Conservation (phyloP, 192 early-diverging fungal genomes). For the Backusella luteola region DNA sequence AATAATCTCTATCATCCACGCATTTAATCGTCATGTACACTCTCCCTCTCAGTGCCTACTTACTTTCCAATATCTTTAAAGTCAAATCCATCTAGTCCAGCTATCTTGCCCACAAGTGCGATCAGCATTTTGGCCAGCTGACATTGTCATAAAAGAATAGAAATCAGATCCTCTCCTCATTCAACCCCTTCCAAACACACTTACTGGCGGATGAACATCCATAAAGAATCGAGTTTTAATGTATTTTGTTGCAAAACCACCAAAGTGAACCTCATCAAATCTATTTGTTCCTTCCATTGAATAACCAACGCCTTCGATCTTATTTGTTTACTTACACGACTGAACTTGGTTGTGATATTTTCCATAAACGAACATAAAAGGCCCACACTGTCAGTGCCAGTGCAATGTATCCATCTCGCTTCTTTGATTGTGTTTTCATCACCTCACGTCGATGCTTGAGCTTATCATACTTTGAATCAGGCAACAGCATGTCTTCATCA, state of each 20-base stretch:
- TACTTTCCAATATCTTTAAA: constrained; percentile 89
- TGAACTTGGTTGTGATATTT: constrained; percentile 37
- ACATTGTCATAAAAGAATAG: neutral
- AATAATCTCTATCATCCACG: constrained; percentile 67
- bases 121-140: constrained; percentile 43
- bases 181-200: constrained; percentile 33
- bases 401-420: constrained; percentile 9
- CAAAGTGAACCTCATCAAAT: constrained; percentile 99
- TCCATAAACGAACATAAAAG: constrained; percentile 39
- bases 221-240: constrained; percentile 87
- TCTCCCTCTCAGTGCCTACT: constrained; percentile 1
- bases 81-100: constrained; percentile 92
- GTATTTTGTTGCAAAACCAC: constrained; percentile 90
- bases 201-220: constrained; percentile 94
- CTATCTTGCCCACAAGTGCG: constrained; percentile 61
- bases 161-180: neutral
- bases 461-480: constrained; percentile 3
- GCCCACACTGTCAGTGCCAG: constrained; percentile 31
- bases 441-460: neutral
- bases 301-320: neutral
- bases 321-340: constrained; percentile 34
- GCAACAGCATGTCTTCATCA: neutral
- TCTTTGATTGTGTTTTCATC: neutral
- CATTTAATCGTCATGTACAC: neutral
- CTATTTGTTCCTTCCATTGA: constrained; percentile 32